Evolutionary conservation across 2,329 filamentous ascomycete species (phyloP), one percentile per base, ranked within the genome.

Genomic region (Aphanocladium album): DNA sequence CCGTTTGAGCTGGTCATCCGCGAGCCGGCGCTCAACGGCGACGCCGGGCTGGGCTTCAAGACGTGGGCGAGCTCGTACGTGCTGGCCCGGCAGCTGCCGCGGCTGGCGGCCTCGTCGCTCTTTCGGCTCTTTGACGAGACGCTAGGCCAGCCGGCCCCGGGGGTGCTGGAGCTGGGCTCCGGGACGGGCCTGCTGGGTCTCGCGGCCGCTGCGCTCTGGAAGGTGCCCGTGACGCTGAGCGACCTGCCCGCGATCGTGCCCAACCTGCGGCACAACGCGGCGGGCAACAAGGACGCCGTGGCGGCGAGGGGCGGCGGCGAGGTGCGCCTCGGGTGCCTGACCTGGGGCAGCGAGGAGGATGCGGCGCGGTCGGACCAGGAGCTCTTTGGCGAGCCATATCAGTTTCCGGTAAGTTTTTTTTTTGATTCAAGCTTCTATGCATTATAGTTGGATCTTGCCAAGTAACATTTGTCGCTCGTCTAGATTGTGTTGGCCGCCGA

Each of bases 1-100:
- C 66, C 74, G 1, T 81, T 92, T 66, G 81, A 87, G 50, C 78
- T 99, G 55, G 81, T 83, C 39, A 85, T 99, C 43, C 83, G 91
- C 60, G 95, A 99, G 71, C 95, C 95, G 1, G 87, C 92, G 1
- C 79, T 98, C 60, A 96, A 91, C 0, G 89, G 89, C 7, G 93
- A 97, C 73, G 89, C 90, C 62, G 19, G 41, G 7, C 80, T 98
- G 19, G 95, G 95, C 1, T 82, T 96, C 72, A 98, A 99, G 74
- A 99, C 95, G 0, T 98, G 95, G 95, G 91, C 90, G 0, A 93
- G 92, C 0, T 93, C 92, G 0, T 96, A 92, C 69, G 82, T 96
- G 2, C 85, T 98, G 5, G 89, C 93, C 0, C 88, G 85, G 66
- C 85, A 89, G 25, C 82, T 98, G 27, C 77, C 78, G 21, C 69